Evolutionary conservation across 306 rosid genomes (phyloP).

Genomic region (Potentilla sterilis): DNA sequence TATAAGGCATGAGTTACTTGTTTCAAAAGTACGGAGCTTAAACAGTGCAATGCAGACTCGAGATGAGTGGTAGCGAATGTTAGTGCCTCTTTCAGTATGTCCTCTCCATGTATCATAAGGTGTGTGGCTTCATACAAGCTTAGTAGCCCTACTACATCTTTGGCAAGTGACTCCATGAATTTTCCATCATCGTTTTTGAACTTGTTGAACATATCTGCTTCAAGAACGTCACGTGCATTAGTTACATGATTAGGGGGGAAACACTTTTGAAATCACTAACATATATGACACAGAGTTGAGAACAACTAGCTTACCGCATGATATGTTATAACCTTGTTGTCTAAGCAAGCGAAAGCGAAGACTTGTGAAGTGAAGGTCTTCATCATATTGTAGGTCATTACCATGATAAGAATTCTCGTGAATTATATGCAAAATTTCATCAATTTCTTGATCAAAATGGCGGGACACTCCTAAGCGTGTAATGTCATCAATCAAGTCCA

Average conservation of each 20-base stretch:
- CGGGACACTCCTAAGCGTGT: constrained; percentile 26
- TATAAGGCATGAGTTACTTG: neutral
- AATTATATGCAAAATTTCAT: constrained; percentile 20
- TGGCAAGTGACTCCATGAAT: too few relatives aligned
- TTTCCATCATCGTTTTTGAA: too few relatives aligned
- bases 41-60: neutral
- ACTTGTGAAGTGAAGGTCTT: constrained; percentile 18
- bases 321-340: constrained; percentile 32
- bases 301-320: constrained; percentile 17
- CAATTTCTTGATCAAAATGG: constrained; percentile 38
- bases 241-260: neutral
- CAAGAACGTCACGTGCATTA: too few relatives aligned
- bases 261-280: too few relatives aligned
- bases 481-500: constrained; percentile 30
- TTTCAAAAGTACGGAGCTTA: neutral
- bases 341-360: constrained; percentile 43
- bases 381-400: neutral
- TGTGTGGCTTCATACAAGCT: too few relatives aligned
- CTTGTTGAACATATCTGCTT: too few relatives aligned
- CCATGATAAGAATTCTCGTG: neutral
- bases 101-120: neutral
- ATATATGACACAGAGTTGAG: neutral
- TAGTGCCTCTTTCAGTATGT: neutral
- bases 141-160: too few relatives aligned
- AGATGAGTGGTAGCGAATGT: neutral